Conservation (phyloP, 1,139 yeast species). For the Candida dubliniensis region DNA sequence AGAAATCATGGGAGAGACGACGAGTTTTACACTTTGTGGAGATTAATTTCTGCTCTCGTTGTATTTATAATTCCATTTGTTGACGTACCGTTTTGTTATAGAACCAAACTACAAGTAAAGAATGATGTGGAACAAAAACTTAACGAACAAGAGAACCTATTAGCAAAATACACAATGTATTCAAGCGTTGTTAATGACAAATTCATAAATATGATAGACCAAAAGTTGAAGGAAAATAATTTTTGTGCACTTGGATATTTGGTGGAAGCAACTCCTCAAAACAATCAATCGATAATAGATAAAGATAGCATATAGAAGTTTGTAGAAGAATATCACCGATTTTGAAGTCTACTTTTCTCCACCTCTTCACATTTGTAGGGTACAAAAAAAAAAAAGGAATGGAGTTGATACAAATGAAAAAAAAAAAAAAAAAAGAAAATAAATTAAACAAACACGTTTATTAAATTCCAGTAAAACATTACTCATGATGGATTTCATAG, state of each 20-base stretch:
- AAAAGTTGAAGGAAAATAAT: constrained; percentile 18
- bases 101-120: constrained; percentile 4
- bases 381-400: constrained; percentile 25
- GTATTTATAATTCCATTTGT: constrained; percentile 30
- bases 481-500: constrained; percentile 60
- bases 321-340: too few relatives aligned
- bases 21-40: constrained; percentile 11
- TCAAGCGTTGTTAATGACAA: constrained; percentile 18
- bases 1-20: constrained; percentile 18
- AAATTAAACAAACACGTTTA: too few relatives aligned
- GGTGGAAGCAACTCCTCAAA: too few relatives aligned
- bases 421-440: constrained; percentile 24
- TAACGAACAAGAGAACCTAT: constrained; percentile 4
- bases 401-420: background rate
- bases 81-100: constrained; percentile 23
- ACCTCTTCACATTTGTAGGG: background rate
- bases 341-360: too few relatives aligned
- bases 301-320: too few relatives aligned
- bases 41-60: constrained; percentile 21
- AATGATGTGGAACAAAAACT: constrained; percentile 8
- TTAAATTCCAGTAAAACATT: too few relatives aligned
- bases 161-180: constrained; percentile 12
- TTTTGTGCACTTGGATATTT: constrained; percentile 12
- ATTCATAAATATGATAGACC: constrained; percentile 20
- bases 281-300: too few relatives aligned